Conservation (phyloP, 148 eudicot species). For the Spergularia marina region DNA sequence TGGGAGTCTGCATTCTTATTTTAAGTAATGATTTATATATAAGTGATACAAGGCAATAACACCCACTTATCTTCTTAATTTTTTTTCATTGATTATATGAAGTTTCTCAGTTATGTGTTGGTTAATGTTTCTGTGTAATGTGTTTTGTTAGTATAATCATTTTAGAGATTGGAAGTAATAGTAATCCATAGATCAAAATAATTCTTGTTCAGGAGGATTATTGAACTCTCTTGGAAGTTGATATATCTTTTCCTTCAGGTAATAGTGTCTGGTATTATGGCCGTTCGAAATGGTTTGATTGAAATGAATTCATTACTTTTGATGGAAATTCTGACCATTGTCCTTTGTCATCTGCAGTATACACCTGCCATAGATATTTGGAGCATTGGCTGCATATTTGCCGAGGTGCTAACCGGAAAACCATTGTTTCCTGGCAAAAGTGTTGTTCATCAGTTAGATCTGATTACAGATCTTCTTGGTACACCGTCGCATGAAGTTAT, state of each 20-base stretch:
- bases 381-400: conserved; percentile 97
- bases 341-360: conserved; percentile 55
- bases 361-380: conserved; percentile 95
- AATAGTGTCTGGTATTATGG: conserved; percentile 42
- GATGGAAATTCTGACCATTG: conserved; percentile 20
- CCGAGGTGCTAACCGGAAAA: conserved; percentile 79
- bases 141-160: background rate
- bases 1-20: background rate
- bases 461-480: conserved; percentile 93
- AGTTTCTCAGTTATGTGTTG: background rate
- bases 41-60: background rate
- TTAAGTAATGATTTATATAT: background rate
- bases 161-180: conserved; percentile 28
- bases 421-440: conserved; percentile 96
- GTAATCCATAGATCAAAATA: conserved; percentile 67
- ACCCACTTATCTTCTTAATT: background rate
- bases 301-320: conserved; percentile 9
- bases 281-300: conserved; percentile 30
- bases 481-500: conserved; percentile 77
- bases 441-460: conserved; percentile 87
- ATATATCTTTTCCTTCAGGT: conserved; percentile 55
- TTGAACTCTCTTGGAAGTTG: conserved; percentile 76
- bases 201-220: conserved; percentile 73
- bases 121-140: background rate
- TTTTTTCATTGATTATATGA: background rate